Base-by-base conservation (phyloP, 106 monocot genomes). In the Gastrodia elata region DNA sequence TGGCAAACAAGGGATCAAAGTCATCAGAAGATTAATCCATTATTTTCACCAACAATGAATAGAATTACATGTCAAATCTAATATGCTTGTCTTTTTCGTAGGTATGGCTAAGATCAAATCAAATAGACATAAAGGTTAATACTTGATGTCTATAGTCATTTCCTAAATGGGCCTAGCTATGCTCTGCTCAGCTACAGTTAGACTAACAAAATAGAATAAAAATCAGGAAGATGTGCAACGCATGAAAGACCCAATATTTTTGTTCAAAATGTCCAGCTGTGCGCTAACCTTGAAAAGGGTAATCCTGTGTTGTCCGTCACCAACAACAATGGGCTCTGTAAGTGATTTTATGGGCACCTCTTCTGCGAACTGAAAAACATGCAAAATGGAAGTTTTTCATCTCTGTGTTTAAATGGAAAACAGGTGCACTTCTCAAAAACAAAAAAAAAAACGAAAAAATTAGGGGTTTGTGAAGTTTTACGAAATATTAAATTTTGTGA, bases 261-360 rank as follows among this genome's bases (percentile, higher is more conserved):
- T 30, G 9, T 16, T 8, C 43, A 35, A 64, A 46, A 71, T 34
- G 39, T 65, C 40, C 48, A 70, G 38, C 73, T 49, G 68, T 6
- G 2, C 27, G 15, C 26, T 11, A 55, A 95, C 92, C 91, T 96
- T 98, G 11, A 84, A 80, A 22, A 98, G 85, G 0, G 83, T 82
- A 40, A 93, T 65, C 15, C 48, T 83, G 9, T 87, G 82, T 9
- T 81, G 74, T 7, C 68, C 84, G 20, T 91, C 83, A 18, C 79
- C 68, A 13, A 98, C 74, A 5, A 72, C 20, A 59, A 93, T 73
- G 11, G 87, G 74, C 26, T 98, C 98, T 44, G 84, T 65, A 42
- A 33, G 79, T 6, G 81, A 74, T 9, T 52, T 70, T n/a, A 34
- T 67, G 20, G 44, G 32, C 14, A 43, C 30, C 14, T 33, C 30